Evolutionary conservation across 2,329 filamentous ascomycete species (phyloP).

Genomic region (Exserohilum rostratum): DNA sequence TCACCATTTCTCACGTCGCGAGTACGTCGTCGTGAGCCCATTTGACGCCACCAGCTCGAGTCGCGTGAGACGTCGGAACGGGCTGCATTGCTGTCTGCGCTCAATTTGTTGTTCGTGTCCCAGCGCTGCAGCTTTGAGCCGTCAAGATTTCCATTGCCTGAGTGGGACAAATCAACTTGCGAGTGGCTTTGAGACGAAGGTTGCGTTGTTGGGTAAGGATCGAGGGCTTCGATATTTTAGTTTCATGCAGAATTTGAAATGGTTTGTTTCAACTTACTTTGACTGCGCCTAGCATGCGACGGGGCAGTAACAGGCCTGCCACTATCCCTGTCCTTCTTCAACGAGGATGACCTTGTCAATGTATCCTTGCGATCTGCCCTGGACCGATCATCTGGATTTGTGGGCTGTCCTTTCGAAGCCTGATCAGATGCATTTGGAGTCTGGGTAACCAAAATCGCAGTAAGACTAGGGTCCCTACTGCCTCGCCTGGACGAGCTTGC

Average conservation of each 20-base stretch:
- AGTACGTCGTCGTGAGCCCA: conserved; percentile 37
- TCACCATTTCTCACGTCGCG: conserved; percentile 41
- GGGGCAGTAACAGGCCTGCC: conserved; percentile 45
- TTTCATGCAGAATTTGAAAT: conserved; percentile 14
- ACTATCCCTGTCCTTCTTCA: conserved; percentile 34
- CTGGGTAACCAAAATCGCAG: conserved; percentile 48
- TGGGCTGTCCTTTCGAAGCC: conserved; percentile 21
- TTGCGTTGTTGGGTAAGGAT: conserved; percentile 39
- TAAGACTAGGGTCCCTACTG: conserved; percentile 49
- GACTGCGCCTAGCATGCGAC: conserved; percentile 40
- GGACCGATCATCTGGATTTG: conserved; percentile 21
- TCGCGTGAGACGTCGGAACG: conserved; percentile 42
- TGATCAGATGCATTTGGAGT: conserved; percentile 39
- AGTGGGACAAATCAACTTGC: conserved; percentile 41
- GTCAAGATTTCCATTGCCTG: conserved; percentile 41
- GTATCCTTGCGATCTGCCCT: conserved; percentile 40
- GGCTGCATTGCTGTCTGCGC: conserved; percentile 38
- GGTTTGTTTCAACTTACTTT: conserved; percentile 38
- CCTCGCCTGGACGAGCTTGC: conserved; percentile 45
- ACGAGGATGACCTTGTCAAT: conserved; percentile 32
- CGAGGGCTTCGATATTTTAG: conserved; percentile 29
- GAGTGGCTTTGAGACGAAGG: conserved; percentile 43
- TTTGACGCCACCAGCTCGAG: conserved; percentile 45
- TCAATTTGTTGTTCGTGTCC: conserved; percentile 46
- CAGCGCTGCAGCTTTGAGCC: conserved; percentile 40